Base-by-base conservation (phyloP, 805 yeast genomes). In the Lipomyces starkeyi region DNA sequence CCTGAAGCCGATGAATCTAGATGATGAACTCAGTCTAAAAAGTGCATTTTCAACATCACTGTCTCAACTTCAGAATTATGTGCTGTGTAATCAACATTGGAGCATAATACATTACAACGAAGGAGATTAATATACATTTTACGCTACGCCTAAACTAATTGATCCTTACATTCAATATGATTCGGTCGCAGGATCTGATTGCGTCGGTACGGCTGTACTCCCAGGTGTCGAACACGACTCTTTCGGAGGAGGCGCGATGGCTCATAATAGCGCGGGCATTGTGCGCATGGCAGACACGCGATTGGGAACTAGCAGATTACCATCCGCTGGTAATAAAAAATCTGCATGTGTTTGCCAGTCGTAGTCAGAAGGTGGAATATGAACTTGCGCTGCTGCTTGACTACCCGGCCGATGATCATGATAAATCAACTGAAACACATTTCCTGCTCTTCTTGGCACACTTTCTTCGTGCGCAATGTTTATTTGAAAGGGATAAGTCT, bases 251-350 rank as follows among this genome's bases (percentile, higher is more conserved):
- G 7, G 35, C 56, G n/a, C 59, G 22, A 58, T 65, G 68, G 68
- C 25, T 32, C 9, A 22, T 65, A 9, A 35, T 65, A 14, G 49
- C 62, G 17, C 68, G 68, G 25, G 64, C 65, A 1, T 22, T 65
- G 13, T 58, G 63, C 3, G 65, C 60, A 5, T 62, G 62, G 63
- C 54, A 56, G 32, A 9, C 62, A 6, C 68, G 60, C n/a, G 61
- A 58, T 27, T 65, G 68, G 68, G 68, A 58, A 58, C 34, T 65
- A 52, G 34, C 34, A 11, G 64, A 56, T 20, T 61, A 52, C 57
- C 68, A 61, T 9, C 32, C 25, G 14, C 49, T 64, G 27, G 34
- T 27, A 37, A 20, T 58, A 29, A 6, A 27, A 9, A 11, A 17
- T 43, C 27, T 47, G 11, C 9, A 9, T 2, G 29, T 53, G 52